Conservation (phyloP, 2,329 filamentous ascomycete species). For the Aspergillus ibericus region DNA sequence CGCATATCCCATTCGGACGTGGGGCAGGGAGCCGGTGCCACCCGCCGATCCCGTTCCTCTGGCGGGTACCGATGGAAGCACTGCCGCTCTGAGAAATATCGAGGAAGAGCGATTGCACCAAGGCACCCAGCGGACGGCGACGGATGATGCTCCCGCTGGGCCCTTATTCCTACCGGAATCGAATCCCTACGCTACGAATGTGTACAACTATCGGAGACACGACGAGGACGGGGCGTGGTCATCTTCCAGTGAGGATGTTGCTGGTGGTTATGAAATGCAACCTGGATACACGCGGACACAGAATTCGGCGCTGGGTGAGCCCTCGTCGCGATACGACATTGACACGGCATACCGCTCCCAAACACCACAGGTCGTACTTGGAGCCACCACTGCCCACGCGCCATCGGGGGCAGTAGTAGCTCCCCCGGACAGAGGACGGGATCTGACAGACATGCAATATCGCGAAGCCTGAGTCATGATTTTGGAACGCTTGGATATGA, state of each 20-base stretch:
- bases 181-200: conserved; percentile 27
- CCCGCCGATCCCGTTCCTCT: conserved; percentile 11
- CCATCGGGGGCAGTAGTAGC: conserved; percentile 11
- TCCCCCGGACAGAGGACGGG: conserved; percentile 16
- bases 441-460: conserved; percentile 21
- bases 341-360: conserved; percentile 33
- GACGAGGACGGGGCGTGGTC: conserved; percentile 37
- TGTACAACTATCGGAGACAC: conserved; percentile 29
- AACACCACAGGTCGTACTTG: conserved; percentile 13
- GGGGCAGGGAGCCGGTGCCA: conserved; percentile 50
- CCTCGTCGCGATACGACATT: conserved; percentile 25
- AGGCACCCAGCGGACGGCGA: conserved; percentile 6
- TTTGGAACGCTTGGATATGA: neutral
- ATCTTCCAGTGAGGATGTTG: conserved; percentile 40
- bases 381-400: conserved; percentile 7
- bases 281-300: conserved; percentile 27
- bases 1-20: conserved; percentile 59
- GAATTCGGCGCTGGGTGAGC: conserved; percentile 21
- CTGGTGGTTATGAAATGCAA: conserved; percentile 40
- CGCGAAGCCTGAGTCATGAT: conserved; percentile 11
- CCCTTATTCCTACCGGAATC: conserved; percentile 20
- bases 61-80: conserved; percentile 22
- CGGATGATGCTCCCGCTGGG: conserved; percentile 7
- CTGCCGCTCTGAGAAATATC: conserved; percentile 32
- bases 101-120: conserved; percentile 29